phyloP scores from a whole-genome alignment of 2,329 filamentous ascomycete species.

The Monosporascus sp. region DNA sequence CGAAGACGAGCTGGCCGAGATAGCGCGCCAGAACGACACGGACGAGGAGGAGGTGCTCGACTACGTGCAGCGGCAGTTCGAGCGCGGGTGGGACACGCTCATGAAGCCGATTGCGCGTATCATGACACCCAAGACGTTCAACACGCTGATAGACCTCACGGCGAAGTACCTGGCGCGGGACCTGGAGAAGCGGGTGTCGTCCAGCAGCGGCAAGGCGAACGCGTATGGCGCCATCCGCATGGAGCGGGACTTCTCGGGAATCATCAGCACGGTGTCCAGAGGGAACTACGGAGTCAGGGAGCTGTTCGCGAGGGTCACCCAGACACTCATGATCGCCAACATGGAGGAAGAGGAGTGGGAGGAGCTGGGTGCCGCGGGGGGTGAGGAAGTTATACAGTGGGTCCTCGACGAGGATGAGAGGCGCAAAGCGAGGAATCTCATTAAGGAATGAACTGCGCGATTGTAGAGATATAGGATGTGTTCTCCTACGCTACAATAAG shows the following conservation, averaged over 20 bases:
- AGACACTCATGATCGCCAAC: constrained; percentile 68
- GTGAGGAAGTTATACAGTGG: constrained; percentile 56
- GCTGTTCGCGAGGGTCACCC: constrained; percentile 58
- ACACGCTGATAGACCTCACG: constrained; percentile 68
- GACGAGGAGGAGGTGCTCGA: constrained; percentile 54
- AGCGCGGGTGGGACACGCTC: constrained; percentile 77
- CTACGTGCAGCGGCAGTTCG: constrained; percentile 72
- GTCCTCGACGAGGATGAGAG: constrained; percentile 58
- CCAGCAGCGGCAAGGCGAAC: constrained; percentile 72
- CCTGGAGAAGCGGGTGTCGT: constrained; percentile 83
- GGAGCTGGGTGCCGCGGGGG: constrained; percentile 45
- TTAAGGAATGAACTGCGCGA: constrained; percentile 26
- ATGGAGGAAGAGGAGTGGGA: constrained; percentile 84
- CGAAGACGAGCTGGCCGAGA: constrained; percentile 55
- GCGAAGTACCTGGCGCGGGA: constrained; percentile 69
- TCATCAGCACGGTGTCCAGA: constrained; percentile 54
- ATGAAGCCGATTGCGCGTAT: constrained; percentile 81
- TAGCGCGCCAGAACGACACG: constrained; percentile 49
- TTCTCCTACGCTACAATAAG: no score
- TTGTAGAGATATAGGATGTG: constrained; percentile 1
- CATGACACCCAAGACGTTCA: constrained; percentile 72
- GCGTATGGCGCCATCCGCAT: constrained; percentile 67
- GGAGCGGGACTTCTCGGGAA: constrained; percentile 66
- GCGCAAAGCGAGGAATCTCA: constrained; percentile 56
- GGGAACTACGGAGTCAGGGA: constrained; percentile 65